Base-by-base conservation (phyloP, 495 filamentous ascomycete species). In the Xylona heveae region DNA sequence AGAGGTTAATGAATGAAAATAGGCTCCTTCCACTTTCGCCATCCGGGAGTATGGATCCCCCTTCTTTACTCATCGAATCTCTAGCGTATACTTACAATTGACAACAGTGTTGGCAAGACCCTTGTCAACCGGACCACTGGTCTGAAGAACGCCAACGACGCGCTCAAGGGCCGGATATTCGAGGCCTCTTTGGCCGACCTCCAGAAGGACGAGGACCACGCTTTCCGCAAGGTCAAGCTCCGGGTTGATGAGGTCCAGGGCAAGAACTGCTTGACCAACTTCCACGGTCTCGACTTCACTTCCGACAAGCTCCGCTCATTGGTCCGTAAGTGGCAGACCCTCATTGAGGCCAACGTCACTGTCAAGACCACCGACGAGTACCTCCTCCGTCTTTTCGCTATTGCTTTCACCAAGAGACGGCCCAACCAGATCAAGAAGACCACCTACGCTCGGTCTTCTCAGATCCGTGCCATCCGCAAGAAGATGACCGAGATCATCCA, bases 381-480 rank as follows among this genome's bases (percentile, higher is more conserved):
- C 66, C 83, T 95, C 46, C 66, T 97, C 56, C 81, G 88, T 40
- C 74, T 97, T 42, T 97, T 97, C 62, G 78, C 77, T 54, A 95
- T 97, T 47, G 88, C 88, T 42, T 97, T 97, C 69, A 97, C 88
- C 55, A 95, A 94, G 78, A 66, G 79, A 54, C 70, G 88, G 47
- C 82, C 83, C 41, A 97, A 97, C 66, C 88, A 97, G 65, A 82
- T 97, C 65, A 93, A 93, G 77, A 95, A 94, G 74, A 97, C 88
- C 45, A 95, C 90, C 47, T 97, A 97, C 53, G 88, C 88, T 38
- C 69, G 73, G 37, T 78, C 79, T 44, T 93, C 85, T 36, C 88
- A 97, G 60, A 94, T 95, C 55, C 73, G 90, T 37, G 70, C 76
- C 42, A 97, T 97, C 55, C 74, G 88, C 58, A 85, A 84, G 69